Percentiles rank a stretch among this genome's conserved stretches.
Conservation (phyloP, 2,329 filamentous ascomycete genomes). For the Botryotinia calthae region DNA sequence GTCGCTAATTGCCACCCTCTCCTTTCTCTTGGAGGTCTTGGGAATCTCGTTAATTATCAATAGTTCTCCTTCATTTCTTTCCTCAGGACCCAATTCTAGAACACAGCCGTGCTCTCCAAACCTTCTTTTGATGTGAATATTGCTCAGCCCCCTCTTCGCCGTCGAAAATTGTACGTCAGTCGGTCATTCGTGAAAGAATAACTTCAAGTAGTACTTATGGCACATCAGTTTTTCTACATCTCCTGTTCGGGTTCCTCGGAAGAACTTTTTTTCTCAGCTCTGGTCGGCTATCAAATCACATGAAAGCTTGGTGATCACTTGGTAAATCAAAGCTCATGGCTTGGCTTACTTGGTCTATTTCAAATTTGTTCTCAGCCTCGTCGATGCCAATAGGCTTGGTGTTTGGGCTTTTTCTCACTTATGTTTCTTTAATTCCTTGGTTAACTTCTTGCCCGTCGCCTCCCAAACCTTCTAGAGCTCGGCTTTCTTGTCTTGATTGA, state of each 20-base stretch:
- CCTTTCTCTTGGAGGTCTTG: not conserved
- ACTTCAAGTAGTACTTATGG: not conserved
- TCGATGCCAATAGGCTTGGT: not conserved
- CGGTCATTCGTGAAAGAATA: not conserved
- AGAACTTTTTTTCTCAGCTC: not conserved
- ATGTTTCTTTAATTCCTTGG: not conserved
- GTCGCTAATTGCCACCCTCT: not conserved
- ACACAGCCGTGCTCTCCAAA: not conserved
- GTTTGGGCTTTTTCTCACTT: not conserved
- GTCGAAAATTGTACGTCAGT: not conserved
- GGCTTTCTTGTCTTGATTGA: not conserved
- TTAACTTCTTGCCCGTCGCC: not conserved
- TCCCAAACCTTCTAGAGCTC: not conserved
- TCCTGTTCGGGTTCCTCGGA: not conserved
- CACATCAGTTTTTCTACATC: not conserved
- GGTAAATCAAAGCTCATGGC: not conserved
- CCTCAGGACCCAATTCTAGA: not conserved
- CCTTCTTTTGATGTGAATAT: not conserved
- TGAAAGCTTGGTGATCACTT: not conserved
- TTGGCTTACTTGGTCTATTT: not conserved
- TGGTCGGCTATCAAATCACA: not conserved
- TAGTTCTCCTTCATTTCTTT: not conserved
- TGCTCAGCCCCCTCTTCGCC: constrained; percentile 1
- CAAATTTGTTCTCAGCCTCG: not conserved
- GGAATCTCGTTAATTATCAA: not conserved